phyloP scores from a whole-genome alignment of 78 protist species.

The Cyanophora paradoxa region DNA sequence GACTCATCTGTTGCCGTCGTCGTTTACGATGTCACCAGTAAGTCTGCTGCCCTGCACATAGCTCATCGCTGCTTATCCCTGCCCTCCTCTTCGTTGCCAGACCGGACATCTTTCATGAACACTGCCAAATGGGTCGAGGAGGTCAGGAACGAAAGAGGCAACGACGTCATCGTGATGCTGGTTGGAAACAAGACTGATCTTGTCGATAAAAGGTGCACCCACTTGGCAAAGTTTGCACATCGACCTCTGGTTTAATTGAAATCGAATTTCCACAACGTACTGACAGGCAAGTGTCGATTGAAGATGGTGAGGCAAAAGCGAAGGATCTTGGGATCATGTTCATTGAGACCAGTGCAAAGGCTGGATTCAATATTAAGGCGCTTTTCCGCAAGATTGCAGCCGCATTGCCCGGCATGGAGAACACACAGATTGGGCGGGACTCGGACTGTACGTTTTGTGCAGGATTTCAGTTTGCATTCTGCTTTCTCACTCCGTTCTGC shows the following conservation, averaged over 20 bases:
- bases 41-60: neutral
- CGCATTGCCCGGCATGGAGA: slow-evolving; percentile 34
- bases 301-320: slow-evolving; percentile 92
- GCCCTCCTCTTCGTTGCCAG: neutral
- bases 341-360: slow-evolving; percentile 66
- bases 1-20: slow-evolving; percentile 93
- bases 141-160: slow-evolving; percentile 85
- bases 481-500: neutral
- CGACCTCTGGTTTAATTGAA: neutral
- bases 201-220: slow-evolving; percentile 75
- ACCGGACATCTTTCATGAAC: slow-evolving; percentile 55
- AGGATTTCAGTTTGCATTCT: neutral
- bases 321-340: slow-evolving; percentile 75
- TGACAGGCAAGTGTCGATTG: slow-evolving; percentile 69
- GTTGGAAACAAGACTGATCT: slow-evolving; percentile 95
- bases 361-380: slow-evolving; percentile 17
- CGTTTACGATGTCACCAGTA: slow-evolving; percentile 94
- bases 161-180: slow-evolving; percentile 85
- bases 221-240: neutral
- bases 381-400: slow-evolving; percentile 41
- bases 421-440: neutral
- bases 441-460: neutral
- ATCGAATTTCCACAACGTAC: neutral
- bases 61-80: neutral
- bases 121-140: slow-evolving; percentile 88